phyloP scores from a whole-genome alignment of 2,329 filamentous ascomycete genomes.

The Diplodia seriata region DNA sequence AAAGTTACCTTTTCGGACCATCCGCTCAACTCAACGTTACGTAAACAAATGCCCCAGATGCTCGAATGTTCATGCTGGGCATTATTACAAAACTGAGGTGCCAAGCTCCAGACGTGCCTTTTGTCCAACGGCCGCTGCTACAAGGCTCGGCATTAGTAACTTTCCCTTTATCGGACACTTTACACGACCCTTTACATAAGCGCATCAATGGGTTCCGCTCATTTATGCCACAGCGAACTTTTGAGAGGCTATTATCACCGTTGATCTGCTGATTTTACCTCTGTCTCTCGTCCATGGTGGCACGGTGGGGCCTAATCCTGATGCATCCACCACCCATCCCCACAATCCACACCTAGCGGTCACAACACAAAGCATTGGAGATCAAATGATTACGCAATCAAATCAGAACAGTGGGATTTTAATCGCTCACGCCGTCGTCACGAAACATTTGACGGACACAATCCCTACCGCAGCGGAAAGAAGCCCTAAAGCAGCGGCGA shows the following conservation, averaged over 20 bases:
- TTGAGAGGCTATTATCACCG: neutral
- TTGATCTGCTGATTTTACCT: neutral
- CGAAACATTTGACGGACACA: no score
- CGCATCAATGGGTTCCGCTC: neutral
- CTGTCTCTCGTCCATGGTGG: neutral
- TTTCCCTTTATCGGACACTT: neutral
- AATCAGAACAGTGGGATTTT: no score
- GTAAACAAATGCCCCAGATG: neutral
- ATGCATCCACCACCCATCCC: no score
- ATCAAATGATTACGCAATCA: no score
- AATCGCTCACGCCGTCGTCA: no score
- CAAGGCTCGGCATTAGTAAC: neutral
- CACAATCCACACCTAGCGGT: no score
- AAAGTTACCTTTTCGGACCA: neutral
- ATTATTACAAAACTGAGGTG: constrained; percentile 1
- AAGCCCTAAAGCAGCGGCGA: no score
- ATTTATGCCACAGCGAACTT: neutral
- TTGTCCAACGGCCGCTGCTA: neutral
- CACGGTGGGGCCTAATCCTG: neutral
- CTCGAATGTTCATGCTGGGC: neutral
- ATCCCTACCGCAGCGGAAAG: no score
- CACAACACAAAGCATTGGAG: no score
- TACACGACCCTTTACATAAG: neutral
- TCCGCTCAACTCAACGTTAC: constrained; percentile 2
- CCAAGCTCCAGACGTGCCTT: neutral